A percentile compares a stretch with the other conserved stretches of the same genome.
Evolutionary conservation across 2,329 filamentous ascomycete species (phyloP).

Genomic region (Teratosphaeria epicoccoides): DNA sequence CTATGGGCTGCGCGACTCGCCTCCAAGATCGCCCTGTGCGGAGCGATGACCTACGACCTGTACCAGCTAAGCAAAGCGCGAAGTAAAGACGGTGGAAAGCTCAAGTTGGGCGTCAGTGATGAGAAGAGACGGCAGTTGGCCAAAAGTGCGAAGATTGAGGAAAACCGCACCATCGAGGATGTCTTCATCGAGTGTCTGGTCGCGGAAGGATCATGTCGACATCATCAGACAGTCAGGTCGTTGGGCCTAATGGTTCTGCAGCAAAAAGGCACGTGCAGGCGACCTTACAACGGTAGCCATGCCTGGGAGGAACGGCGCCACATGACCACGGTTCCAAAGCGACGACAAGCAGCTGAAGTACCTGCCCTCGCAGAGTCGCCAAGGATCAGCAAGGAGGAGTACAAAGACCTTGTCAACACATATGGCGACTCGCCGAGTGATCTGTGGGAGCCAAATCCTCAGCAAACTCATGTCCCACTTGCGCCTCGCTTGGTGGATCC

Average conservation of each 20-base stretch:
- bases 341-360: not conserved
- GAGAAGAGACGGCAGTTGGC: conserved; percentile 4
- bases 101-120: conserved; percentile 8
- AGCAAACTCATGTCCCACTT: conserved; percentile 7
- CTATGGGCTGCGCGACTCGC: conserved; percentile 9
- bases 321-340: not conserved
- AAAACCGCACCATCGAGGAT: conserved; percentile 34
- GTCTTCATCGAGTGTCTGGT: conserved; percentile 45
- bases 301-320: not conserved
- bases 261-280: not conserved
- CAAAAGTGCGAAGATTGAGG: not conserved
- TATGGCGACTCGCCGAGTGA: not conserved
- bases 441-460: not conserved
- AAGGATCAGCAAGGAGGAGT: not conserved
- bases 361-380: not conserved
- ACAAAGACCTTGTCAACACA: conserved; percentile 2
- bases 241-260: not conserved
- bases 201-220: conserved; percentile 40
- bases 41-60: conserved; percentile 27
- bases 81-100: conserved; percentile 6
- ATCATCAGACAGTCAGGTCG: conserved; percentile 26
- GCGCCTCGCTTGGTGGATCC: conserved; percentile 23
- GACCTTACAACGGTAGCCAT: not conserved
- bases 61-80: conserved; percentile 8
- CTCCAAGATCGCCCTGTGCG: conserved; percentile 8